A percentile compares a stretch with the other conserved stretches of the same genome.
phyloP scores from a whole-genome alignment of 352 stramenopile species.

The Globisporangium echinulatum region DNA sequence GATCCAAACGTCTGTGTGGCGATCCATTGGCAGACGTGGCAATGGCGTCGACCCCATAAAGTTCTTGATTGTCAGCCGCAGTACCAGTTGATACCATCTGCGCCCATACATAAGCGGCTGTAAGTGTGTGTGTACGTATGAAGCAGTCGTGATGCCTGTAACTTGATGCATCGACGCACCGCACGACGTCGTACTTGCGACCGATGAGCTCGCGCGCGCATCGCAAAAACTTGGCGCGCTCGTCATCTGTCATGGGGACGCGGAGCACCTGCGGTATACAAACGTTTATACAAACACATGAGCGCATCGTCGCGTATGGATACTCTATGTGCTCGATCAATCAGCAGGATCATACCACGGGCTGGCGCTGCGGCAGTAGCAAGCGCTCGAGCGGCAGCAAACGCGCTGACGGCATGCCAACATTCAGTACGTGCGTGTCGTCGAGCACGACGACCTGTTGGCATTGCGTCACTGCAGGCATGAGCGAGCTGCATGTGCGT shows the following conservation, averaged over 20 bases:
- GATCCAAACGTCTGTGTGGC: constrained; percentile 58
- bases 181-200: constrained; percentile 55
- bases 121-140: background rate
- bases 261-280: constrained; percentile 37
- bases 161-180: constrained; percentile 20
- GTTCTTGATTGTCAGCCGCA: constrained; percentile 49
- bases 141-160: background rate
- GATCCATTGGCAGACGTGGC: constrained; percentile 37
- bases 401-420: constrained; percentile 48
- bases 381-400: constrained; percentile 60
- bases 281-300: background rate
- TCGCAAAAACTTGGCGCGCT: constrained; percentile 49
- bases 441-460: constrained; percentile 61
- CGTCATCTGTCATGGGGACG: constrained; percentile 32
- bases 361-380: constrained; percentile 57
- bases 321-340: no score
- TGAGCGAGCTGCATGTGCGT: no score
- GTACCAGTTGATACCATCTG: constrained; percentile 58
- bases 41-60: constrained; percentile 33
- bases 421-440: constrained; percentile 50
- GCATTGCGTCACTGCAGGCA: no score
- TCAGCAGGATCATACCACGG: constrained; percentile 29
- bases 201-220: constrained; percentile 54
- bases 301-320: background rate
- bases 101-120: background rate